Evolutionary conservation across 2,329 filamentous ascomycete genomes (phyloP).

Genomic region (Aspergillus quadricinctus): DNA sequence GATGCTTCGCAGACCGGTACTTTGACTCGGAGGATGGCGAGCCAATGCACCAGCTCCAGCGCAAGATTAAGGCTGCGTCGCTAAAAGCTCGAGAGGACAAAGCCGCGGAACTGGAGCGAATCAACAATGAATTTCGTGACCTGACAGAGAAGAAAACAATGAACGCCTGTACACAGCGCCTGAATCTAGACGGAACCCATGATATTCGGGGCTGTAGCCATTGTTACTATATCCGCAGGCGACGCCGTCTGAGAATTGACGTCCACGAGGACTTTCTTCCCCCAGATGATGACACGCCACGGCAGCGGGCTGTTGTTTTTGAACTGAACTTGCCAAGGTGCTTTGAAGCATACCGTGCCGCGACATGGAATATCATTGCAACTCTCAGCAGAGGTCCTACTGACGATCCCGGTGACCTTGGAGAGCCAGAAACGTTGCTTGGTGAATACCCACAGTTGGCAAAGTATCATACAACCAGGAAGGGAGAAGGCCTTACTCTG

Average conservation of each 20-base stretch:
- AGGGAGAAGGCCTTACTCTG: slow-evolving; percentile 29
- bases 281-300: slow-evolving; percentile 2
- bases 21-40: slow-evolving; percentile 29
- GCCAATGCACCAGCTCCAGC: slow-evolving; percentile 27
- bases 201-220: slow-evolving; percentile 40
- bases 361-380: slow-evolving; percentile 48
- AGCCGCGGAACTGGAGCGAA: slow-evolving; percentile 34
- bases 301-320: slow-evolving; percentile 48
- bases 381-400: slow-evolving; percentile 23
- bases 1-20: slow-evolving; percentile 47
- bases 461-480: slow-evolving; percentile 14
- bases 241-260: slow-evolving; percentile 41
- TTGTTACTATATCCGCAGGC: slow-evolving; percentile 37
- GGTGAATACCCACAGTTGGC: slow-evolving; percentile 30
- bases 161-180: slow-evolving; percentile 27
- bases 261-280: slow-evolving; percentile 52
- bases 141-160: slow-evolving; percentile 32
- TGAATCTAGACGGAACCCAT: slow-evolving; percentile 21
- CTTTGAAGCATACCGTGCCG: slow-evolving; percentile 49
- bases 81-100: slow-evolving; percentile 28
- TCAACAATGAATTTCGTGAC: slow-evolving; percentile 33
- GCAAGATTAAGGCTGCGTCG: slow-evolving; percentile 34
- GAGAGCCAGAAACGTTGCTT: slow-evolving; percentile 24
- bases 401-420: not conserved
- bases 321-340: slow-evolving; percentile 47